Evolutionary conservation across 2,329 filamentous ascomycete species (phyloP).

Genomic region (Beauveria sp.): DNA sequence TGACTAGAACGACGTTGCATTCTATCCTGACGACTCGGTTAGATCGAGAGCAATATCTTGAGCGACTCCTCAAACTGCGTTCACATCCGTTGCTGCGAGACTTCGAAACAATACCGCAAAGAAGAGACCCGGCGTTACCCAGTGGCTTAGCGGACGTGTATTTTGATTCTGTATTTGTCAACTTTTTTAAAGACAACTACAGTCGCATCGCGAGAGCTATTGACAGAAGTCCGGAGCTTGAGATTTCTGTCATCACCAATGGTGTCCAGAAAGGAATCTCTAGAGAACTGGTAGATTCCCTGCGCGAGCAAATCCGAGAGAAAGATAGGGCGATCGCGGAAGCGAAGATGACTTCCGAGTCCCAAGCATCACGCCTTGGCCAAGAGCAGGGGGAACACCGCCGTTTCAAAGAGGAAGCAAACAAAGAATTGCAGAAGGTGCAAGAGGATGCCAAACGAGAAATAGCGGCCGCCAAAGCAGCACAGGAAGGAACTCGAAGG

Average conservation of each 20-base stretch:
- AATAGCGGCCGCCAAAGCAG: constrained; percentile 28
- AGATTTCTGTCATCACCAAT: constrained; percentile 73
- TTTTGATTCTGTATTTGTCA: constrained; percentile 79
- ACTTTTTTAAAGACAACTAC: constrained; percentile 95
- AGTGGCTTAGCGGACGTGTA: constrained; percentile 67
- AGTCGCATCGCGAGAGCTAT: constrained; percentile 76
- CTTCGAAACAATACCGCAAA: constrained; percentile 79
- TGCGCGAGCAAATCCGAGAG: constrained; percentile 70
- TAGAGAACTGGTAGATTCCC: constrained; percentile 81
- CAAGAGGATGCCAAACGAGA: constrained; percentile 36
- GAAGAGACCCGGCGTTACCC: constrained; percentile 38
- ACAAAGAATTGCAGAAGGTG: constrained; percentile 38
- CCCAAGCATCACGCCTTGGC: constrained; percentile 49
- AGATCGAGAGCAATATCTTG: constrained; percentile 80
- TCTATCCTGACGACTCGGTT: constrained; percentile 68
- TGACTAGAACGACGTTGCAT: constrained; percentile 73
- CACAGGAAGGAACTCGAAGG: constrained; percentile 63
- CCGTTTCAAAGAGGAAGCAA: constrained; percentile 51
- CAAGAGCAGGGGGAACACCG: constrained; percentile 69
- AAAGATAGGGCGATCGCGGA: constrained; percentile 50
- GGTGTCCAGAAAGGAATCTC: constrained; percentile 85
- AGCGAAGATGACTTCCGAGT: constrained; percentile 35
- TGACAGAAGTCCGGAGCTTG: constrained; percentile 82
- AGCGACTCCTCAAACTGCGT: constrained; percentile 70
- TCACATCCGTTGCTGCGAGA: constrained; percentile 74